phyloP scores from a whole-genome alignment of 495 filamentous ascomycete genomes.

The Parathielavia hyrcaniae region DNA sequence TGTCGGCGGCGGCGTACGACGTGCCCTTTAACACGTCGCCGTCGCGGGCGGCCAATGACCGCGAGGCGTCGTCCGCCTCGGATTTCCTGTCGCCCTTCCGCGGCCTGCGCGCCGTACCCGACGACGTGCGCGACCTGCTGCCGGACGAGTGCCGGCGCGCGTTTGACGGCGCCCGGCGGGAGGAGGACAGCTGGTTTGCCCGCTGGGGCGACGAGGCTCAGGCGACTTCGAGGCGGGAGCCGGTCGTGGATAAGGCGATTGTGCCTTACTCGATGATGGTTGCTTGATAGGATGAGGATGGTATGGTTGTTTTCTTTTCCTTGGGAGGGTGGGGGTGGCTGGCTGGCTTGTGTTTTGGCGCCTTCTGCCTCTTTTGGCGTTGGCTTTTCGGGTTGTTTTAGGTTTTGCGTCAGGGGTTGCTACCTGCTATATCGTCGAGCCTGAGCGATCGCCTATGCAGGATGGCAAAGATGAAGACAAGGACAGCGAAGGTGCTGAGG shows the following conservation, averaged over 20 bases:
- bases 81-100: slow-evolving; percentile 53
- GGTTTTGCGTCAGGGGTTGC: not conserved
- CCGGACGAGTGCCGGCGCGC: slow-evolving; percentile 65
- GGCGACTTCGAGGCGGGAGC: slow-evolving; percentile 40
- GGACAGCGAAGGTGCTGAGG: not conserved
- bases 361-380: not conserved
- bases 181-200: slow-evolving; percentile 65
- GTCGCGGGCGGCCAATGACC: too few relatives aligned
- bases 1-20: slow-evolving; percentile 43
- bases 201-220: slow-evolving; percentile 60
- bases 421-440: not conserved
- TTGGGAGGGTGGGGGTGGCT: too few relatives aligned
- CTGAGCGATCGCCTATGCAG: not conserved
- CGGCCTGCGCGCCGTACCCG: slow-evolving; percentile 57
- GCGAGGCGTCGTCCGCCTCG: slow-evolving; percentile 16
- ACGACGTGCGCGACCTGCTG: slow-evolving; percentile 63
- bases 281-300: slow-evolving; percentile 5
- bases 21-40: slow-evolving; percentile 37
- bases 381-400: not conserved
- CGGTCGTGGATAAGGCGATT: slow-evolving; percentile 52
- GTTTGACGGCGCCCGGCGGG: slow-evolving; percentile 55
- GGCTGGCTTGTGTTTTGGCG: not conserved
- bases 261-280: slow-evolving; percentile 42
- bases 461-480: not conserved
- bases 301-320: not conserved